Evolutionary conservation across 352 stramenopile genomes (phyloP).

Genomic region (Discostella stelligera): DNA sequence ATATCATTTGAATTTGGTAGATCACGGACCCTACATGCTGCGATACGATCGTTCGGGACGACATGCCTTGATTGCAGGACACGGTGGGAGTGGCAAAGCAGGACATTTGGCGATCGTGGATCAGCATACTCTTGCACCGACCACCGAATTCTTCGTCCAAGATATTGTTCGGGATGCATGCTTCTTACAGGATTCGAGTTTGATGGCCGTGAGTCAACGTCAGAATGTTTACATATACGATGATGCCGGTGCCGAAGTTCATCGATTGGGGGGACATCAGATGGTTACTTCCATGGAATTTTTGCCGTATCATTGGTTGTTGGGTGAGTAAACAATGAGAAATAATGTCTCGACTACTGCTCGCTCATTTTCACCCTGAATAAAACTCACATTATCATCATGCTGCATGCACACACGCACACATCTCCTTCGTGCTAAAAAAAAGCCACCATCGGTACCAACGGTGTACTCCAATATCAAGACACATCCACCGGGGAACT

Average conservation of each 20-base stretch:
- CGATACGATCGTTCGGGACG: conserved; percentile 94
- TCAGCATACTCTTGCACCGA: conserved; percentile 78
- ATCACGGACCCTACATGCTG: conserved; percentile 91
- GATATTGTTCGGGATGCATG: conserved; percentile 90
- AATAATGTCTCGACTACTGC: too few species aligned
- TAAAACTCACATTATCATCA: too few species aligned
- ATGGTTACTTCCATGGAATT: conserved; percentile 93
- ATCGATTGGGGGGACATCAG: conserved; percentile 91
- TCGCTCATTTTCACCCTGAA: too few species aligned
- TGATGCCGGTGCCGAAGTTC: conserved; percentile 91
- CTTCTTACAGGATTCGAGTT: conserved; percentile 96
- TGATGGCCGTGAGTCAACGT: conserved; percentile 95
- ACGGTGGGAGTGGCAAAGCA: conserved; percentile 45
- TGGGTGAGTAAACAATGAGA: conserved; percentile 65
- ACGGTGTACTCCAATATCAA: conserved; percentile 90
- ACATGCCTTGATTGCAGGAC: conserved; percentile 90
- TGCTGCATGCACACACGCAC: too few species aligned
- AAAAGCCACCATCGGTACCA: conserved; percentile 89
- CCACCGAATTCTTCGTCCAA: conserved; percentile 91
- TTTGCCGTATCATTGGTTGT: conserved; percentile 97
- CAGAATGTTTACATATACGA: conserved; percentile 99
- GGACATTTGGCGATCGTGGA: conserved; percentile 96
- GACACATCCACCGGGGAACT: conserved; percentile 94
- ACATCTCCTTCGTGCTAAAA: background rate
- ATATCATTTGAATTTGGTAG: conserved; percentile 90